Percentiles rank a stretch among this genome's conserved stretches.
These are phyloP conservation scores for Aspergillus oerlinghausenensis DNA, from an alignment of 2,329 filamentous ascomycete species.

Conservation along the genomic window DNA sequence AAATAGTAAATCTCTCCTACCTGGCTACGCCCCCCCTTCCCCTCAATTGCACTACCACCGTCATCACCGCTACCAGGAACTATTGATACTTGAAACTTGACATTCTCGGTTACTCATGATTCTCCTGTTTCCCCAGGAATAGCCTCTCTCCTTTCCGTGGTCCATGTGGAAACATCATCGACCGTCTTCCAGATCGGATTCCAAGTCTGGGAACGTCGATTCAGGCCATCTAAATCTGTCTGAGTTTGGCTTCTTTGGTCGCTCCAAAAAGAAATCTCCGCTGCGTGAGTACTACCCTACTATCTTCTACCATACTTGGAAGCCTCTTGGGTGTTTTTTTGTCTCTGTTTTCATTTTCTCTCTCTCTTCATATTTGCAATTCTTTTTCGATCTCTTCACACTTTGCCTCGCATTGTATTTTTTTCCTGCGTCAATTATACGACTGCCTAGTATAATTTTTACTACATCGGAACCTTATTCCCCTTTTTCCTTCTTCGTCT, in stretches of 20 bases:
- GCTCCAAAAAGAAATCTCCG: conserved; percentile 32
- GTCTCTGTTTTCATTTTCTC: conserved; percentile 4
- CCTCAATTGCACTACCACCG: conserved; percentile 1
- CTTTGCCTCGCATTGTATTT: conserved; percentile 2
- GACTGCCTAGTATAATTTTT: neutral
- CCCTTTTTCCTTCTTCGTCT: neutral
- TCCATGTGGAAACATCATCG: conserved; percentile 40
- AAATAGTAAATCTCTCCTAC: neutral
- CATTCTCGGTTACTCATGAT: conserved; percentile 10
- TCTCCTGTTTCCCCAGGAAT: conserved; percentile 13
- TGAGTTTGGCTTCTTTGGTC: conserved; percentile 33
- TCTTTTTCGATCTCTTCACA: conserved; percentile 5
- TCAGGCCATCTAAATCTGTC: conserved; percentile 26
- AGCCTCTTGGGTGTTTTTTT: conserved; percentile 8
- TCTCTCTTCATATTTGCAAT: conserved; percentile 2
- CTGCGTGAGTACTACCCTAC: conserved; percentile 24
- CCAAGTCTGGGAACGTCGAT: conserved; percentile 32
- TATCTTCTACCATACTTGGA: conserved; percentile 15
- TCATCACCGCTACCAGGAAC: neutral
- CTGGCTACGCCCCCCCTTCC: neutral
- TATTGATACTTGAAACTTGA: conserved; percentile 2
- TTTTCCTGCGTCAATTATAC: conserved; percentile 2
- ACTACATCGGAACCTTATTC: neutral
- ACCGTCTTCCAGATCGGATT: conserved; percentile 37
- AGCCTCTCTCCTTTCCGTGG: conserved; percentile 10